Base-by-base conservation (phyloP, 1,284 basidiomycete species). In the Ustilago crameri region DNA sequence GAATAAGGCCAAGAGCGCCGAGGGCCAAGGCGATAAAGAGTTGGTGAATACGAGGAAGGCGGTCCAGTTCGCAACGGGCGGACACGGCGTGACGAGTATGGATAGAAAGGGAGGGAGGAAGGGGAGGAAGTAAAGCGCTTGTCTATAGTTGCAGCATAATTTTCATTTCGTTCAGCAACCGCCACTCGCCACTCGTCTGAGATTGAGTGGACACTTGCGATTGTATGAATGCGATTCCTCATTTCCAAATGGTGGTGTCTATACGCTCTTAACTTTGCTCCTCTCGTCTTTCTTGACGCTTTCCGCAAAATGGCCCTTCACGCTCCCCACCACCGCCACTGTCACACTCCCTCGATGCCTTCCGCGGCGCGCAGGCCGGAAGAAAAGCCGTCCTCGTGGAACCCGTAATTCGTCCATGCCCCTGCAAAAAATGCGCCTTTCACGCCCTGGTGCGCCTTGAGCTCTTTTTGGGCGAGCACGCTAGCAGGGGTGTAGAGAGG, bases 381-480 rank as follows among this genome's bases (percentile, higher is more conserved):
- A 0, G 90, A 87, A 83, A 92, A 92, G 3, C 90, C 91, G 76
- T 93, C 91, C 84, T 92, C 91, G 84, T 93, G 91, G 85, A 91
- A 82, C 8, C 84, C 91, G 74, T 91, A 92, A 54, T 88, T 88
- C 44, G 89, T 87, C 86, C 90, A 93, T 7, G 91, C 92, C n/a
- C 91, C 91, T 2, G 89, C 90, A 79, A 88, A 93, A 17, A 88
- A 87, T 57, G 92, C 87, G 1, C 88, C 87, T 1, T 56, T 23
- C 20, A 80, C 86, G 74, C 88, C 88, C 83, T 93, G 91, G 49
- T 92, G 91, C 22, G 75, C 77, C 26, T 75, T 70, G 75, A 92
- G 87, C 35, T 85, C 82, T 4, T 79, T 74, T 75, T 91, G 91
- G 0, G 89, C 88, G n/a, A 78, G 80, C 17, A 91, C 85, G 23